Conservation (phyloP, 768 basidiomycete species). For the Leccinum variicolor region DNA sequence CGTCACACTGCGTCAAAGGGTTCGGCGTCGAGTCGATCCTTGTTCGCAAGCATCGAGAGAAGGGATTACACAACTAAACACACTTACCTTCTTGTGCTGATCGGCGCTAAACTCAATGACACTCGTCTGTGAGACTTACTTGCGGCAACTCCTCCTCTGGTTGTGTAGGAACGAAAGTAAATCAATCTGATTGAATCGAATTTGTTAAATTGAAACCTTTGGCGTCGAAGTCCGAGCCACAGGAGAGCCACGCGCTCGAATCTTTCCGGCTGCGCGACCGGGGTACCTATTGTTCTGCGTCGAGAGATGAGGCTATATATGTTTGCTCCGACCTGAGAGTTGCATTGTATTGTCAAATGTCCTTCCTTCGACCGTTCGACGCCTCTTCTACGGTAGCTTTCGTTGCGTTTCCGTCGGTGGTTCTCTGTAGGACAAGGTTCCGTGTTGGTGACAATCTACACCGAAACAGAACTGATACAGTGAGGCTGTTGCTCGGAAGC, state of each 20-base stretch:
- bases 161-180: constrained; percentile 13
- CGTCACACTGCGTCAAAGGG: constrained; percentile 3
- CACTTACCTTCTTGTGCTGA: constrained; percentile 6
- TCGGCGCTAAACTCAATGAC: constrained; percentile 12
- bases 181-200: constrained; percentile 20
- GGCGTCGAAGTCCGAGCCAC: constrained; percentile 14
- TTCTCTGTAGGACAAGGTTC: background rate
- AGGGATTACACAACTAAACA: background rate
- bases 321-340: constrained; percentile 9
- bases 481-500: background rate
- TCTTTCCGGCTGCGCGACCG: constrained; percentile 19
- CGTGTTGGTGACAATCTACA: background rate
- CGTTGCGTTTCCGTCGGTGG: background rate
- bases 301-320: constrained; percentile 10
- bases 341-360: background rate
- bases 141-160: constrained; percentile 4
- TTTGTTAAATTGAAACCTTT: constrained; percentile 12
- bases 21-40: constrained; percentile 14
- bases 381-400: background rate
- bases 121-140: constrained; percentile 2
- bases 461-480: background rate
- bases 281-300: constrained; percentile 18
- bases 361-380: constrained; percentile 7
- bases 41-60: constrained; percentile 2
- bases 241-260: constrained; percentile 17